Evolutionary conservation across 2,329 filamentous ascomycete genomes (phyloP), one percentile per base, ranked within the genome.

Genomic region (Calcarisporium arbuscula): DNA sequence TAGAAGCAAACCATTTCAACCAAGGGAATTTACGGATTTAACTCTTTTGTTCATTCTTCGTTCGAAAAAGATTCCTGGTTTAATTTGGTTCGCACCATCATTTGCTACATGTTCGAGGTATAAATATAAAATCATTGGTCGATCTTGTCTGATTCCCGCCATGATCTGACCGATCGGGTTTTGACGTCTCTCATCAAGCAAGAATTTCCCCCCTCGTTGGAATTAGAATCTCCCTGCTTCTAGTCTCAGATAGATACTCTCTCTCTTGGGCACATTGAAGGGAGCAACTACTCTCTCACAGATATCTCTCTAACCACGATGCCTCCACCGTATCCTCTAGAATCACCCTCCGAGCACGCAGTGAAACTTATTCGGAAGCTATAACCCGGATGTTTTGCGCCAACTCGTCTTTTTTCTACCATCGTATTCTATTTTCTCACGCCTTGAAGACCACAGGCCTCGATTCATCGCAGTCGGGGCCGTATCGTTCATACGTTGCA

Each of bases 381-480:
- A 52, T 36, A 53, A 57, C 12, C 49, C 52, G 5, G 57, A 58
- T 39, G 64, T 62, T 38, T 51, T 64, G 35, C 55, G 65, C 4
- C 33, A 48, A 8, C 57, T 64, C 67, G 79, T 21, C 67, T 67
- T 36, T 68, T 74, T 3, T 74, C 68, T 35, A 81, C 77, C 1
- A 69, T 66, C 3, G 84, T 85, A 34, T 75, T 70, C 56, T 85
- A 85, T 52, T 62, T 80, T 30, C 60, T 85, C 23, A 80, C 75
- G 0, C 70, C 74, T 1, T 47, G 47, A 15, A 63, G 61, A 1
- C 72, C 76, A 0, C 58, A 74, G 40, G 78, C 80, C 1, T 60
- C 61, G 14, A 82, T 83, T 46, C 80, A 85, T 50, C 64, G 75
- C 16, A 83, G 82, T 45, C 64, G 67, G 32, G 74, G 65, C 6